A percentile compares a stretch with the other conserved stretches of the same genome.
Evolutionary conservation across 345 rosid species (phyloP).

Genomic region (Psidium friedrichsthalianum): DNA sequence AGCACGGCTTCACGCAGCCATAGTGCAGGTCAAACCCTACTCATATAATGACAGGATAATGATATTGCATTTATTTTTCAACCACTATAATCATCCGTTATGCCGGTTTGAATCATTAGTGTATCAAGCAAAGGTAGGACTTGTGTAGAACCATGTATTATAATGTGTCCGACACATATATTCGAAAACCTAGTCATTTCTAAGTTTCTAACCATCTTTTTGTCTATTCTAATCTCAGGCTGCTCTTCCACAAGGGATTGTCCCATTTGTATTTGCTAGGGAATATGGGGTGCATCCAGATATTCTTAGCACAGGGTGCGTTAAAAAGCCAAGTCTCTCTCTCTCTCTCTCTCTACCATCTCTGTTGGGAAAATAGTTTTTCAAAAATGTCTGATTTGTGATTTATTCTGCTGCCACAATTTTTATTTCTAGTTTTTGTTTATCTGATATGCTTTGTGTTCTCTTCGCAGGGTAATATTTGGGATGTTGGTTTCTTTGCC

Average conservation of each 20-base stretch:
- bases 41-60: neutral
- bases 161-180: neutral
- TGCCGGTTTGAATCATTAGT: neutral
- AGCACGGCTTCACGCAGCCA: constrained; percentile 49
- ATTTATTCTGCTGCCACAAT: neutral
- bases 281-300: constrained; percentile 73
- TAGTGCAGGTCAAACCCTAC: constrained; percentile 42
- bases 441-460: neutral
- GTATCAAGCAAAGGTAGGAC: neutral
- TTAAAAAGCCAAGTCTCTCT: neutral
- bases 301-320: constrained; percentile 63
- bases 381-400: neutral
- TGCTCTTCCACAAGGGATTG: constrained; percentile 77
- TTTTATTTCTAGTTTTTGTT: neutral
- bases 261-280: constrained; percentile 72
- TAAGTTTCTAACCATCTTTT: neutral
- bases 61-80: neutral
- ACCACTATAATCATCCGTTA: neutral
- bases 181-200: neutral
- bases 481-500: constrained; percentile 83
- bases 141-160: neutral
- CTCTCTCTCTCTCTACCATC: neutral
- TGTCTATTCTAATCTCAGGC: constrained; percentile 27
- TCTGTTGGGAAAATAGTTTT: neutral
- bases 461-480: constrained; percentile 57